A percentile compares a stretch with the other conserved stretches of the same genome.
phyloP scores from a whole-genome alignment of 345 rosid species.

The Rhodomyrtus tomentosa region DNA sequence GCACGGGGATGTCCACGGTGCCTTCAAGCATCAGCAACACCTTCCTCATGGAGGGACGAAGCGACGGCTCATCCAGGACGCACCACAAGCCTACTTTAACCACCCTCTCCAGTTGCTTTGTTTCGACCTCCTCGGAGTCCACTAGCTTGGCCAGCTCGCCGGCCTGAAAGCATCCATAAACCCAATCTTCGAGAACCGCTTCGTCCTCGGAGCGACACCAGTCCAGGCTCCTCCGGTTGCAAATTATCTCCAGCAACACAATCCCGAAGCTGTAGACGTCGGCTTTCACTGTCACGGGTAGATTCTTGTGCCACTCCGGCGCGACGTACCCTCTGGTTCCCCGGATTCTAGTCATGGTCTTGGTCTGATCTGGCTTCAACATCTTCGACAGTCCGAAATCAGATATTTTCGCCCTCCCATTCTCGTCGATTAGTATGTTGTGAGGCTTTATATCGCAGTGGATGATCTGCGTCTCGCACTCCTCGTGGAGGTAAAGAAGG shows the following conservation, averaged over 20 bases:
- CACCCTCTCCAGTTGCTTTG: slow-evolving; percentile 2
- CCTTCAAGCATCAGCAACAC: slow-evolving; percentile 7
- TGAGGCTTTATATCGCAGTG: slow-evolving; percentile 17
- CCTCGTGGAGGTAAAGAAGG: slow-evolving; percentile 10
- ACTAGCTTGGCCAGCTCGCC: not conserved
- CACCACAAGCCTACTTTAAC: slow-evolving; percentile 7
- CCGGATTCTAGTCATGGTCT: slow-evolving; percentile 5
- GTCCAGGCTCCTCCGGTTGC: not conserved
- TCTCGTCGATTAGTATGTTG: slow-evolving; percentile 12
- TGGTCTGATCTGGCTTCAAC: slow-evolving; percentile 16
- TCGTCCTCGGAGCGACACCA: not conserved
- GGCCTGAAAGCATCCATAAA: not conserved
- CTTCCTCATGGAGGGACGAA: slow-evolving; percentile 4
- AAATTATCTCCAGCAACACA: slow-evolving; percentile 6
- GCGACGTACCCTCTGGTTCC: not conserved
- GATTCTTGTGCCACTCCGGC: slow-evolving; percentile 8
- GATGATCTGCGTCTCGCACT: slow-evolving; percentile 16
- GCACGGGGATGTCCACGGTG: slow-evolving; percentile 4
- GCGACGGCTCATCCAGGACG: not conserved
- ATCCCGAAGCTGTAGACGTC: slow-evolving; percentile 18
- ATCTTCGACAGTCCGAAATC: slow-evolving; percentile 20
- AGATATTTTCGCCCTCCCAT: slow-evolving; percentile 5
- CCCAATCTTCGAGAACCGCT: slow-evolving; percentile 12
- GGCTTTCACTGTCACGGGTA: slow-evolving; percentile 10
- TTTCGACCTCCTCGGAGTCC: slow-evolving; percentile 2